Percentiles rank a stretch among this genome's conserved stretches.
These are phyloP conservation scores for Xenosphaeropsis pyriputrescens DNA, from an alignment of 2,329 filamentous ascomycete genomes.

Conservation along the genomic window DNA sequence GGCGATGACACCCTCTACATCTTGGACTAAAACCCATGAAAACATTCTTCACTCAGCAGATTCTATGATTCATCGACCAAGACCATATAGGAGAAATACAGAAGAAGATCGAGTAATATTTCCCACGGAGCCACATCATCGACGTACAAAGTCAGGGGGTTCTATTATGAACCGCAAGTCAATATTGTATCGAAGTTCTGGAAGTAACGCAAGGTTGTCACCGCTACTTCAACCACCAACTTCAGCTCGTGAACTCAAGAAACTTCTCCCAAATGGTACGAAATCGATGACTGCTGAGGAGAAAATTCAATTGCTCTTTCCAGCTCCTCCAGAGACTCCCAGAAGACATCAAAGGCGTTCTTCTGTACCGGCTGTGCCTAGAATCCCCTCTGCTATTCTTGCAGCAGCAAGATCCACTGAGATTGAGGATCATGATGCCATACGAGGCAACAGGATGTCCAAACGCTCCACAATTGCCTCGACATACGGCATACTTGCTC, in stretches of 20 bases:
- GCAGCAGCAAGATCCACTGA: slow-evolving; percentile 8
- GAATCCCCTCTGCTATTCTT: slow-evolving; percentile 12
- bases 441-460: slow-evolving; percentile 10
- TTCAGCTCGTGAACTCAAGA: slow-evolving; percentile 21
- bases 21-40: slow-evolving; percentile 8
- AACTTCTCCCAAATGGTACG: slow-evolving; percentile 34
- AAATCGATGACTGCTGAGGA: slow-evolving; percentile 44
- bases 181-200: slow-evolving; percentile 23
- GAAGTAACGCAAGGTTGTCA: not conserved
- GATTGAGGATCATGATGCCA: slow-evolving; percentile 10
- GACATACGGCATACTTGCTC: too few relatives aligned
- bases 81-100: slow-evolving; percentile 13
- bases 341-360: slow-evolving; percentile 19
- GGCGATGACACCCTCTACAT: slow-evolving; percentile 1
- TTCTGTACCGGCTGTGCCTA: slow-evolving; percentile 29
- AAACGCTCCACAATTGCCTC: slow-evolving; percentile 14
- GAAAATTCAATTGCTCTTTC: slow-evolving; percentile 37
- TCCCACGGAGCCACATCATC: slow-evolving; percentile 25
- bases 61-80: slow-evolving; percentile 18
- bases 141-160: slow-evolving; percentile 32
- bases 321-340: slow-evolving; percentile 18
- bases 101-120: slow-evolving; percentile 28
- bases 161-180: slow-evolving; percentile 30
- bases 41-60: slow-evolving; percentile 5
- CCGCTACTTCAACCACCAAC: slow-evolving; percentile 26